Evolutionary conservation across 345 rosid genomes (phyloP).

Genomic region (Nasturtium officinale): DNA sequence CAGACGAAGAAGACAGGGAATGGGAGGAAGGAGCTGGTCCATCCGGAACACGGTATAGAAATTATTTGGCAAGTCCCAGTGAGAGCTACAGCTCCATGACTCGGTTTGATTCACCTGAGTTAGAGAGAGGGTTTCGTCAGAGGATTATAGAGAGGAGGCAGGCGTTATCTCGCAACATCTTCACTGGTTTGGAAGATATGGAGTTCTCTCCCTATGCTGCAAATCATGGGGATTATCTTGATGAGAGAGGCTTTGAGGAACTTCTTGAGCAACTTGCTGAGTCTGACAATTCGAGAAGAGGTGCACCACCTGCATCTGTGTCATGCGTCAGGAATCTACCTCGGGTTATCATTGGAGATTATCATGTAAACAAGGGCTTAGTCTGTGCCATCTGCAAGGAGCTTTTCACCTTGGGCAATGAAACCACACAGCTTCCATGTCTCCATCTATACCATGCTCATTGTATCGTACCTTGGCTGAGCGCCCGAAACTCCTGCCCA

Average conservation of each 20-base stretch:
- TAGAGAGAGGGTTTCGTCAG: slow-evolving; percentile 43
- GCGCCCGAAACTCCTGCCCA: slow-evolving; percentile 86
- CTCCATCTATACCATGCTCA: slow-evolving; percentile 70
- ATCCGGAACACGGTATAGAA: slow-evolving; percentile 36
- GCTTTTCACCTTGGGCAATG: slow-evolving; percentile 53
- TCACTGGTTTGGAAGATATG: slow-evolving; percentile 48
- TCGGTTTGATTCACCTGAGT: slow-evolving; percentile 48
- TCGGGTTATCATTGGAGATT: slow-evolving; percentile 47
- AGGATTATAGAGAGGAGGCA: slow-evolving; percentile 53
- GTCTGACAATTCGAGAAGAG: slow-evolving; percentile 73
- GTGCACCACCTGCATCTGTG: slow-evolving; percentile 86
- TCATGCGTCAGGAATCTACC: slow-evolving; percentile 72
- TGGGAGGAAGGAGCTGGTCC: slow-evolving; percentile 48
- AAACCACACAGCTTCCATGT: slow-evolving; percentile 85
- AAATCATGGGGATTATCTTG: slow-evolving; percentile 63
- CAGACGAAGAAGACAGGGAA: slow-evolving; percentile 65
- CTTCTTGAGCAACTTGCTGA: slow-evolving; percentile 75
- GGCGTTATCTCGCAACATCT: slow-evolving; percentile 42
- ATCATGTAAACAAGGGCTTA: slow-evolving; percentile 53
- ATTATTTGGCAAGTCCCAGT: slow-evolving; percentile 50
- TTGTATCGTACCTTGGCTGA: slow-evolving; percentile 90
- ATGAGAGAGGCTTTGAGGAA: slow-evolving; percentile 68
- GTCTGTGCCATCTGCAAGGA: slow-evolving; percentile 94
- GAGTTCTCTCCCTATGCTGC: slow-evolving; percentile 48
- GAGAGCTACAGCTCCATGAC: slow-evolving; percentile 51